Evolutionary conservation across 2,329 filamentous ascomycete species (phyloP), one percentile per base, ranked within the genome.

Genomic region (Dothideomycetes sp.): DNA sequence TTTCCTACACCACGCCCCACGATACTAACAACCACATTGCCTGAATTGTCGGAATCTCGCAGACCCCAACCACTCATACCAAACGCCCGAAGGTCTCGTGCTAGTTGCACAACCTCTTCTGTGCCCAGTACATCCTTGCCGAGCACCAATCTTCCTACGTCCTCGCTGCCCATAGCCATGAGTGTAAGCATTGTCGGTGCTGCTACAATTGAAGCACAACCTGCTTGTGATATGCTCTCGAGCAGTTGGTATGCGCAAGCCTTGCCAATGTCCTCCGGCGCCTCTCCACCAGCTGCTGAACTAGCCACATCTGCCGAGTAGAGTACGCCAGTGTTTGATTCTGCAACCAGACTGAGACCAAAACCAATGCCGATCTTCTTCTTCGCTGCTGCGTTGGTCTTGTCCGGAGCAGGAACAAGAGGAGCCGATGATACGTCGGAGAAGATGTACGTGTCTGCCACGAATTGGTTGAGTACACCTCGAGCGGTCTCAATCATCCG

Each of bases 131-230:
- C 78, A 33, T 89, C 83, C 52, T 78, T 80, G 22, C 88, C 86
- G 44, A 98, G 59, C 47, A 84, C 76, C 50, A 98, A 61, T 45
- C 91, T 75, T 4, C 91, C 91, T 11, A 98, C 87, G 61, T 98
- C 91, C 59, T 96, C 91, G 1, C 83, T 85, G 0, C 91, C 91
- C 91, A 98, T 96, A 23, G 88, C 86, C 91, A 98, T 98, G 47
- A 98, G 69, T 13, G 80, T 84, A 39, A 98, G 62, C 49, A 94
- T 73, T 0, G 82, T 89, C 3, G 76, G 70, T 4, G 80, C 79
- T 2, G 85, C 83, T 3, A 82, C 73, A 11, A 70, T 71, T 39
- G 79, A 81, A 3, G 84, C 83, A 58, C 86, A 94, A 1, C 91
- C 91, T 9, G 88, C 89, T 51, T 80, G 75, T 37, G 76, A 76